Conservation (phyloP, 108 stramenopile genomes). For the Tribonema minus region DNA sequence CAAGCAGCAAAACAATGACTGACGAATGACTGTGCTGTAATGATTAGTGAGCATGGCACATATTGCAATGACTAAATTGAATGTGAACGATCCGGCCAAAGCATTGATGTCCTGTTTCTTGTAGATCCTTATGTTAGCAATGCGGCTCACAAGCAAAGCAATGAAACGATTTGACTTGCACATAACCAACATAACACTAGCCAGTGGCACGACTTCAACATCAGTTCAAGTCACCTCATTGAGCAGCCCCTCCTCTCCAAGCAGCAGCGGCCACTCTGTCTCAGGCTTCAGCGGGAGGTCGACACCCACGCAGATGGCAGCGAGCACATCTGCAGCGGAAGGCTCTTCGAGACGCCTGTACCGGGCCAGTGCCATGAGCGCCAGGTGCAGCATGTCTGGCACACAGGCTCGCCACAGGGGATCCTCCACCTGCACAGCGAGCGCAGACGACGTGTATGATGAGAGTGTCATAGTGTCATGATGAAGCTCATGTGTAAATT, state of each 20-base stretch:
- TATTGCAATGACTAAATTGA: too few species aligned
- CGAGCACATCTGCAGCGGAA: neutral
- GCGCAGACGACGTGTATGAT: too few species aligned
- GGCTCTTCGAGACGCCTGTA: neutral
- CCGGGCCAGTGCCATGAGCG: neutral
- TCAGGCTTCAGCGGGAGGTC: neutral
- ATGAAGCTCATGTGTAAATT: too few species aligned
- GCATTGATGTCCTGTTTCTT: too few species aligned
- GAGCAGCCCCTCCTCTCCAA: constrained; percentile 1
- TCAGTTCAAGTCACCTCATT: neutral
- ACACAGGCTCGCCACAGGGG: neutral
- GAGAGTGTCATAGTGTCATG: too few species aligned
- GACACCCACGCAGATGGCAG: neutral
- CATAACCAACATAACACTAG: too few species aligned
- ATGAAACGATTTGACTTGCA: too few species aligned
- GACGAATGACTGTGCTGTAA: neutral
- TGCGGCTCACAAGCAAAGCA: too few species aligned
- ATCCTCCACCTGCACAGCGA: neutral
- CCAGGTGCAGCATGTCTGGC: neutral
- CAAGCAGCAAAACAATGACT: too few species aligned
- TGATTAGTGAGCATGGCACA: neutral
- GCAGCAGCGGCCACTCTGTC: constrained; percentile 1
- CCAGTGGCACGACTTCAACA: too few species aligned
- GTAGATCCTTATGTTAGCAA: too few species aligned
- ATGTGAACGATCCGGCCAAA: too few species aligned